A percentile compares a stretch with the other conserved stretches of the same genome.
Evolutionary conservation across 1,284 basidiomycete genomes (phyloP).

Genomic region (Melampsora medusae): DNA sequence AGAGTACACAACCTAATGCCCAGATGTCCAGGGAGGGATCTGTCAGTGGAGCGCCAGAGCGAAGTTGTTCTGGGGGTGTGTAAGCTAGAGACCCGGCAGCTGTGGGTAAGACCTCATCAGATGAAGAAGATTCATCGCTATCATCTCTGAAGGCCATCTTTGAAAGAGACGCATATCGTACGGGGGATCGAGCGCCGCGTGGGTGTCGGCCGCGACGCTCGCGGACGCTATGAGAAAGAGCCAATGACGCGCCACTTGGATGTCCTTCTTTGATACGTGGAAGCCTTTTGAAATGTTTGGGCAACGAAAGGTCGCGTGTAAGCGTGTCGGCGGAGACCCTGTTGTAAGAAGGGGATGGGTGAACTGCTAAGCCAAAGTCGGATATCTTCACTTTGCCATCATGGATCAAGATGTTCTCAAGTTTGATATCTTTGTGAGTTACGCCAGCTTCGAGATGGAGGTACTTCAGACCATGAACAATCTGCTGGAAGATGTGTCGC

Average conservation of each 20-base stretch:
- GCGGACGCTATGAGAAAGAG: slow-evolving; percentile 1
- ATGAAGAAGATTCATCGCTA: slow-evolving; percentile 47
- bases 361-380: slow-evolving; percentile 74
- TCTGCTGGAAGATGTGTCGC: slow-evolving; percentile 82
- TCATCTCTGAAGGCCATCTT: slow-evolving; percentile 6
- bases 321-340: slow-evolving; percentile 10
- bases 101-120: slow-evolving; percentile 58
- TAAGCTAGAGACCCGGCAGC: slow-evolving; percentile 83
- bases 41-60: slow-evolving; percentile 58
- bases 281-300: slow-evolving; percentile 17
- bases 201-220: background rate
- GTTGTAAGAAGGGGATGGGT: slow-evolving; percentile 53
- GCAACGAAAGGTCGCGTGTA: slow-evolving; percentile 23
- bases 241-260: background rate
- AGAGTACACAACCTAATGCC: slow-evolving; percentile 84
- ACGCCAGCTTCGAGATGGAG: slow-evolving; percentile 74
- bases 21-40: slow-evolving; percentile 74
- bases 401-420: slow-evolving; percentile 90
- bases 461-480: slow-evolving; percentile 79
- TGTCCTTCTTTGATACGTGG: slow-evolving; percentile 31
- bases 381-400: slow-evolving; percentile 73
- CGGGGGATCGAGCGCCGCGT: background rate
- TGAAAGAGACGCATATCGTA: background rate
- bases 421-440: slow-evolving; percentile 89
- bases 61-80: slow-evolving; percentile 74